Percentiles rank a stretch among this genome's conserved stretches.
Conservation (phyloP, 148 eudicot species). For the Spergularia bocconei region DNA sequence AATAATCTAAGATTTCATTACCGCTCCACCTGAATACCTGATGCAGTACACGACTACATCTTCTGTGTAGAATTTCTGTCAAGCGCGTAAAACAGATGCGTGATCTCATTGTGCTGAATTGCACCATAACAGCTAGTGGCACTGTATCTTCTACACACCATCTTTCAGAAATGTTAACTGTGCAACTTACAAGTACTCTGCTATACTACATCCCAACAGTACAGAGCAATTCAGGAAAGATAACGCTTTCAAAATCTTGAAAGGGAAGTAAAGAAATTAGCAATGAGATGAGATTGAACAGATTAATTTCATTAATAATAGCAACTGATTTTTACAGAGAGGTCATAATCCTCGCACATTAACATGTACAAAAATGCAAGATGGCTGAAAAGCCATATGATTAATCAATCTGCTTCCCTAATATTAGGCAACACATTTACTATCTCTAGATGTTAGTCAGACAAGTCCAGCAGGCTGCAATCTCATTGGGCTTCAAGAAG, state of each 20-base stretch:
- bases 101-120: no score
- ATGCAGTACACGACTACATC: no score
- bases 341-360: not conserved
- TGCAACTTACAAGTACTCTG: no score
- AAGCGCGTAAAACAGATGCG: no score
- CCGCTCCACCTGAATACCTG: no score
- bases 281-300: not conserved
- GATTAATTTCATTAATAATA: constrained; percentile 1
- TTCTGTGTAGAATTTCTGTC: no score
- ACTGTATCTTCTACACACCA: no score
- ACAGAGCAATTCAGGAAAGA: no score
- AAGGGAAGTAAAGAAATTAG: not conserved
- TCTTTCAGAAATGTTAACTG: no score
- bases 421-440: not conserved
- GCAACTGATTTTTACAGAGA: constrained; percentile 18
- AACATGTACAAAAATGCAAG: constrained; percentile 21
- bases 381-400: not conserved
- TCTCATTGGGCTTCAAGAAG: constrained; percentile 52
- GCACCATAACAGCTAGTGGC: no score
- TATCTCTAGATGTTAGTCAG: not conserved
- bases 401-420: constrained; percentile 12
- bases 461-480: not conserved
- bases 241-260: not conserved
- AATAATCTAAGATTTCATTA: no score
- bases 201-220: no score